Percentiles rank a stretch among this genome's conserved stretches.
phyloP scores from a whole-genome alignment of 2,329 filamentous ascomycete species.

The Karstenula rhodostoma region DNA sequence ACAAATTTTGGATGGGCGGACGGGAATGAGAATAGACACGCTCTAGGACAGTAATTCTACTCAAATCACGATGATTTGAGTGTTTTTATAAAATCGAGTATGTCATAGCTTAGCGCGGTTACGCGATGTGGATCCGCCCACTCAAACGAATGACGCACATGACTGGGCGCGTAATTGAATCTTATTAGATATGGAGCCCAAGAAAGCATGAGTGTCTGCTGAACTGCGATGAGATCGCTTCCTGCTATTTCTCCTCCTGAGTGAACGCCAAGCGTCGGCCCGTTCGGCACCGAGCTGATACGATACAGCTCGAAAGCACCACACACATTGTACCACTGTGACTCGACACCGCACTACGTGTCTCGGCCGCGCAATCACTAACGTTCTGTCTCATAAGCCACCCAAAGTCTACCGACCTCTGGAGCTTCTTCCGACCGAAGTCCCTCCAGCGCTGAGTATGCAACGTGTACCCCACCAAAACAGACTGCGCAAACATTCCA shows the following conservation, averaged over 20 bases:
- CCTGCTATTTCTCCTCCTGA: neutral
- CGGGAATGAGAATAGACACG: conserved; percentile 4
- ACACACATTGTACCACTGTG: neutral
- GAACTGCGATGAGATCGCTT: neutral
- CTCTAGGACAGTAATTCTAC: neutral
- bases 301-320: conserved; percentile 1
- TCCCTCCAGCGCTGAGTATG: conserved; percentile 35
- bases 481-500: conserved; percentile 33
- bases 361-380: neutral
- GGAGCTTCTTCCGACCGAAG: neutral
- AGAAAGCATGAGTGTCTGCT: neutral
- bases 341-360: neutral
- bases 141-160: conserved; percentile 8
- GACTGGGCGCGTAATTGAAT: neutral
- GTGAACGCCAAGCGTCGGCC: conserved; percentile 10
- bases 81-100: neutral
- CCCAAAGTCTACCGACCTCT: neutral
- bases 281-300: conserved; percentile 3
- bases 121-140: conserved; percentile 1
- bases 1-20: conserved; percentile 7
- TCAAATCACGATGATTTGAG: no score
- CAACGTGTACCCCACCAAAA: conserved; percentile 25
- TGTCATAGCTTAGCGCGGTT: conserved; percentile 9
- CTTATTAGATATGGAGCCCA: neutral
- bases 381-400: neutral